phyloP scores from a whole-genome alignment of 495 filamentous ascomycete species.

The Bryoglossum gracile region DNA sequence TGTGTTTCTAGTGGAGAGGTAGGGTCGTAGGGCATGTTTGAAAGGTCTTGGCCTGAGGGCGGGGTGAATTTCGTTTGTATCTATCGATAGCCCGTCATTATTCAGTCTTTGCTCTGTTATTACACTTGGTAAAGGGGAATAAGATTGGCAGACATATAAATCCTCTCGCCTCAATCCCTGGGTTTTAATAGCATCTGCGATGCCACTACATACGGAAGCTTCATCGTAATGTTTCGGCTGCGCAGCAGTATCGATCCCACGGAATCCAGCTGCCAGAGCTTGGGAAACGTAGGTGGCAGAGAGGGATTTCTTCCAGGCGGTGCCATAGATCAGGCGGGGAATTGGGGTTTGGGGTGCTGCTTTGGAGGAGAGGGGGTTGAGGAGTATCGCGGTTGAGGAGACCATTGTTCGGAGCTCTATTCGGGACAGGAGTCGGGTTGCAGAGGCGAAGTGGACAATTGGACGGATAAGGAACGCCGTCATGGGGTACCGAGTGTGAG shows the following conservation, averaged over 20 bases:
- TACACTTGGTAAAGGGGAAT: neutral
- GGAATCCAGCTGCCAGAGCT: constrained; percentile 65
- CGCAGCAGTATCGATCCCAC: constrained; percentile 69
- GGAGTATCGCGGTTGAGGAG: too few relatives aligned
- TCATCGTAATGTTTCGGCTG: constrained; percentile 78
- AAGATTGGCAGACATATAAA: constrained; percentile 45
- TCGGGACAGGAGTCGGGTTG: too few relatives aligned
- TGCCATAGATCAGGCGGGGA: constrained; percentile 69
- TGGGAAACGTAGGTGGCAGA: constrained; percentile 60
- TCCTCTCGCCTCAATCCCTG: constrained; percentile 52
- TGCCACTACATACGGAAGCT: constrained; percentile 57
- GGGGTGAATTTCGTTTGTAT: constrained; percentile 80
- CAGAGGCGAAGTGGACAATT: too few relatives aligned
- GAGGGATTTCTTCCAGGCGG: constrained; percentile 77
- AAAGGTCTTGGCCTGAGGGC: constrained; percentile 48
- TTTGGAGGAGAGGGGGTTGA: constrained; percentile 4
- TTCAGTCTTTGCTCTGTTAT: neutral
- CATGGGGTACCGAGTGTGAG: too few relatives aligned
- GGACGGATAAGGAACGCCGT: too few relatives aligned
- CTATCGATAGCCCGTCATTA: constrained; percentile 34
- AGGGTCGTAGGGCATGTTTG: constrained; percentile 54
- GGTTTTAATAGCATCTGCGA: constrained; percentile 49
- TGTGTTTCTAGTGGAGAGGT: constrained; percentile 47
- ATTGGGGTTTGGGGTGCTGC: constrained; percentile 25
- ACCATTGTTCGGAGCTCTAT: too few relatives aligned